phyloP scores from a whole-genome alignment of 441 rosid genomes.

The Gossypium davidsonii region DNA sequence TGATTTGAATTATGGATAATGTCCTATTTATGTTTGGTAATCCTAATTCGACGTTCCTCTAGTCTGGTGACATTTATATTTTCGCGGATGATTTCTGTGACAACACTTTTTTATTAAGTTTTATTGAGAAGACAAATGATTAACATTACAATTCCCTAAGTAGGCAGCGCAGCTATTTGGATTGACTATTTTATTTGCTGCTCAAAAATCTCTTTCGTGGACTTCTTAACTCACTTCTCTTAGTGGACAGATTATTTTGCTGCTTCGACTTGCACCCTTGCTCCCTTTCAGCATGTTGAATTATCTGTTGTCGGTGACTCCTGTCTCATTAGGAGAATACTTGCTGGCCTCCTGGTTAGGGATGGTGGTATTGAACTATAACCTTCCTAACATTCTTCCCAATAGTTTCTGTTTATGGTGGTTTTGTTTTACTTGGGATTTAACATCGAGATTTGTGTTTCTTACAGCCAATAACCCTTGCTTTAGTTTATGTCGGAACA shows the following conservation, averaged over 20 bases:
- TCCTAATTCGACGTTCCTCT: not conserved
- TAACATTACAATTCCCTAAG: not conserved
- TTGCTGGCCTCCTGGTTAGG: slow-evolving; percentile 91
- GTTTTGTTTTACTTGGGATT: not conserved
- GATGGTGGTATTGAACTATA: slow-evolving; percentile 59
- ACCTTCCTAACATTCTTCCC: not conserved
- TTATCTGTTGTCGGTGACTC: slow-evolving; percentile 83
- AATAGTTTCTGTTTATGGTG: not conserved
- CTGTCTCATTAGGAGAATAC: slow-evolving; percentile 57
- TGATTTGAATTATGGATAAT: not conserved
- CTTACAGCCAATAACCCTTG: slow-evolving; percentile 87
- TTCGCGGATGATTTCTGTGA: not conserved
- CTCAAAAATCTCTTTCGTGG: not conserved
- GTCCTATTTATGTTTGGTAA: not conserved
- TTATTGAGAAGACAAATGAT: not conserved
- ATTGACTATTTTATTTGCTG: not conserved
- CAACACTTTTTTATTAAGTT: not conserved
- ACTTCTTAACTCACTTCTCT: slow-evolving; percentile 2
- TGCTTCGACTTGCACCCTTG: slow-evolving; percentile 91
- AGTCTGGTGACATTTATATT: not conserved
- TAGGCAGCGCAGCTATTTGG: not conserved
- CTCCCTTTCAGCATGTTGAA: slow-evolving; percentile 90
- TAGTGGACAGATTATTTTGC: slow-evolving; percentile 39
- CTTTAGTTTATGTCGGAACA: slow-evolving; percentile 86
- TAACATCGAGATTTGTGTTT: slow-evolving; percentile 19